Evolutionary conservation across 2,329 filamentous ascomycete species (phyloP), one percentile per base, ranked within the genome.

Genomic region (Colletotrichum acutatum): DNA sequence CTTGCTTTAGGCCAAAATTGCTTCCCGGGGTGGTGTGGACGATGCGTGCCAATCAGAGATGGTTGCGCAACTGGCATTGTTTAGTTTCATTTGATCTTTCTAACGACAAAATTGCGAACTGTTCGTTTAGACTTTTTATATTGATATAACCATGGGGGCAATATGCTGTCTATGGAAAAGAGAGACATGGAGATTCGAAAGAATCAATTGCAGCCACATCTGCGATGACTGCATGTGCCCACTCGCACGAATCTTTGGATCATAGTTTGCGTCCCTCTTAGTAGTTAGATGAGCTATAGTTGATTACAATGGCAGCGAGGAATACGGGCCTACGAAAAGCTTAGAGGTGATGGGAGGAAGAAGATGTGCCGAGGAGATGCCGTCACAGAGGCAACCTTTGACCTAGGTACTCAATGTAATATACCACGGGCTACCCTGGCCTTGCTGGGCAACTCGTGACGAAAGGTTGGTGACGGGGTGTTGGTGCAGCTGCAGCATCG

Each of bases 41-140:
- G 61, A 63, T 63, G 61, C 61, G 61, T 54, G 24, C 61, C 61
- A 63, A 63, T 54, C 61, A 63, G 46, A 12, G 16, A 12, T 7
- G 4, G 19, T 52, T 28, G 28, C 28, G 46, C 14, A 28, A 28
- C 22, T 32, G 53, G 46, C 37, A 34, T n/a, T 64, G 61, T 52
- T 14, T 54, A n/a, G 61, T 49, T 32, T 64, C 49, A 54, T 11
- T 14, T 19, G 19, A 22, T 19, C 19, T n/a, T n/a, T 9, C 2
- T 5, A 5, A 19, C 32, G 46, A n/a, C 24, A 8, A 24, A 11
- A 14, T 32, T 34, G 14, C 19, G 8, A 32, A 28, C 22, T 28
- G 42, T 34, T 28, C 5, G 49, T 54, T 9, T 34, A 16, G 46
- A 34, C 22, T 26, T 30, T 26, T n/a, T 8, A 22, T 53, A 26